These are phyloP conservation scores for Globisporangium spinosum DNA, from an alignment of 352 stramenopile species.

Conservation along the genomic window DNA sequence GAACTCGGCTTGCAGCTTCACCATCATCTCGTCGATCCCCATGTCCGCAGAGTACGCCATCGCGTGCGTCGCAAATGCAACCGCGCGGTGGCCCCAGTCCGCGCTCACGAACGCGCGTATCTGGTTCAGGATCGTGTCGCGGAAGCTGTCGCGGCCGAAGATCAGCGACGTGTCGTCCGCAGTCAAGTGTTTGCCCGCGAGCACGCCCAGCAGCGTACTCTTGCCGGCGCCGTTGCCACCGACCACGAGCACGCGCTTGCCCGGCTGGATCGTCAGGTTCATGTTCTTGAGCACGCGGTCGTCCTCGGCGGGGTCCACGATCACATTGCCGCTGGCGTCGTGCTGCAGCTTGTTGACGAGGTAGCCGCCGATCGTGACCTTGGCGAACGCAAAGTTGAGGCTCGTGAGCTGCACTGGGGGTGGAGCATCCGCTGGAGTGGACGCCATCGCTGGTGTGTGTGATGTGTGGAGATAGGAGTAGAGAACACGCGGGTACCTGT, in stretches of 20 bases:
- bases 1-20: slow-evolving; percentile 91
- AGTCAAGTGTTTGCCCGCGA: slow-evolving; percentile 94
- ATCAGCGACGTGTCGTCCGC: slow-evolving; percentile 77
- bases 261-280: slow-evolving; percentile 71
- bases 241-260: slow-evolving; percentile 91
- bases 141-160: slow-evolving; percentile 93
- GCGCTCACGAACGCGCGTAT: slow-evolving; percentile 93
- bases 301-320: slow-evolving; percentile 22
- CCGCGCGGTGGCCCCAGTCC: slow-evolving; percentile 94
- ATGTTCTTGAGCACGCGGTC: slow-evolving; percentile 87
- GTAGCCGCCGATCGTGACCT: slow-evolving; percentile 59
- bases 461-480: not conserved
- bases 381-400: slow-evolving; percentile 75
- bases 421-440: slow-evolving; percentile 2
- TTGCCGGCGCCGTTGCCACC: slow-evolving; percentile 95
- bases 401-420: slow-evolving; percentile 45
- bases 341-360: slow-evolving; percentile 58
- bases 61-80: slow-evolving; percentile 92
- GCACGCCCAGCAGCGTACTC: slow-evolving; percentile 92
- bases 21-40: slow-evolving; percentile 96
- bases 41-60: slow-evolving; percentile 94
- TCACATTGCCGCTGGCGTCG: slow-evolving; percentile 21
- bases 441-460: not conserved
- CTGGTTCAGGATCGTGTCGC: slow-evolving; percentile 93
- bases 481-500: not conserved